phyloP scores from a whole-genome alignment of 2,329 filamentous ascomycete species.

The Cladosporium cucumerinum region DNA sequence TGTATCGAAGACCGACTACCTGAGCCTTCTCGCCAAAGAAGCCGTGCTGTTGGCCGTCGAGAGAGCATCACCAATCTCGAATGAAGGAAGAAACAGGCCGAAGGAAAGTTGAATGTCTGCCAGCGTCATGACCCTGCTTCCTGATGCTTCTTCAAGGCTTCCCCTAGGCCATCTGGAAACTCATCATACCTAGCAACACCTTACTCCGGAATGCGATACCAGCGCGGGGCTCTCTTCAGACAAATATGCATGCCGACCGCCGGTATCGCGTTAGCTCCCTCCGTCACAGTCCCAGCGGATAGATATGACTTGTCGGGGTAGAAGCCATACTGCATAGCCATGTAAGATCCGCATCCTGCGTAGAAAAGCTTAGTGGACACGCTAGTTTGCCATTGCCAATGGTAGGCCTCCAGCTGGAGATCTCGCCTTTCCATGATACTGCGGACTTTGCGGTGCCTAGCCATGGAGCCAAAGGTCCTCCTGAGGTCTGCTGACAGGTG shows the following conservation, averaged over 20 bases:
- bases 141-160: neutral
- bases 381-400: constrained; percentile 15
- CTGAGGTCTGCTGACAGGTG: constrained; percentile 24
- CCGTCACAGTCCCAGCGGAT: constrained; percentile 18
- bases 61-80: no score
- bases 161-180: constrained; percentile 19
- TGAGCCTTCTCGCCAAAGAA: neutral
- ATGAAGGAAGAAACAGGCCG: no score
- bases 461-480: constrained; percentile 24
- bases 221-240: constrained; percentile 16
- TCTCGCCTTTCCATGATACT: constrained; percentile 13
- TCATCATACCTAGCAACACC: constrained; percentile 19
- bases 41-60: neutral
- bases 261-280: constrained; percentile 11
- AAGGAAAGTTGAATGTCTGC: neutral
- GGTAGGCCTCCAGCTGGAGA: constrained; percentile 11
- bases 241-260: constrained; percentile 20
- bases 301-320: constrained; percentile 22
- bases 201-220: constrained; percentile 22
- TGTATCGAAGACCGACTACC: neutral
- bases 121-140: neutral
- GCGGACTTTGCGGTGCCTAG: constrained; percentile 19
- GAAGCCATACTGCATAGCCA: constrained; percentile 24
- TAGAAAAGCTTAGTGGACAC: constrained; percentile 21
- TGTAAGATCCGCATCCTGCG: constrained; percentile 18